Evolutionary conservation across 2,329 filamentous ascomycete species (phyloP).

Genomic region (Curvularia sp.): DNA sequence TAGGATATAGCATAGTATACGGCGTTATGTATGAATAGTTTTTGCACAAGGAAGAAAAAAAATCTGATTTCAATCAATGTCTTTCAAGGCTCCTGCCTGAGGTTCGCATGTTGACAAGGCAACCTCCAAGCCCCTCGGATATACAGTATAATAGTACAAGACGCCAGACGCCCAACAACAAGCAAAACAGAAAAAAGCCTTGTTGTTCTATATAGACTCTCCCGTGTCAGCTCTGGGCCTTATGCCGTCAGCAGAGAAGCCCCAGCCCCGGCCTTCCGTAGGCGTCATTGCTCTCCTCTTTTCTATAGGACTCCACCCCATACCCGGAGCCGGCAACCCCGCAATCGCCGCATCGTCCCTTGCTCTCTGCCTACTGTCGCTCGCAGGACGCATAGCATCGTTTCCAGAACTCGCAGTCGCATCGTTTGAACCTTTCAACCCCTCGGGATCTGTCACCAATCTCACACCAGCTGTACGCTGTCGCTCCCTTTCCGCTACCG

Average conservation of each 20-base stretch:
- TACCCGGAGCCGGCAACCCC: constrained; percentile 41
- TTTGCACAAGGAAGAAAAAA: background rate
- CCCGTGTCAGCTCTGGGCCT: constrained; percentile 50
- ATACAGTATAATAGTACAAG: background rate
- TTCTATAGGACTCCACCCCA: constrained; percentile 52
- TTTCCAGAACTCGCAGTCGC: constrained; percentile 1
- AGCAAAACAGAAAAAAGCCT: background rate
- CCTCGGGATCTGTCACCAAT: constrained; percentile 15
- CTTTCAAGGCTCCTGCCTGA: background rate
- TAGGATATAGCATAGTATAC: background rate
- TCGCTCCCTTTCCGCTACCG: constrained; percentile 40
- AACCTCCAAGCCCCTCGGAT: background rate
- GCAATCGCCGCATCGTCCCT: constrained; percentile 47
- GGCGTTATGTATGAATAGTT: background rate
- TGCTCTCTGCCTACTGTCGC: constrained; percentile 29
- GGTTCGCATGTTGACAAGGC: background rate
- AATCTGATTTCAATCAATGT: background rate
- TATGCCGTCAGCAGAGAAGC: constrained; percentile 37
- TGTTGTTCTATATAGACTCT: constrained; percentile 31
- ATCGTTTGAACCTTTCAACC: background rate
- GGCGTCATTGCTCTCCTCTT: constrained; percentile 51
- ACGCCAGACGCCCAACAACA: background rate
- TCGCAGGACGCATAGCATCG: constrained; percentile 6
- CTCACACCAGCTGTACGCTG: constrained; percentile 41
- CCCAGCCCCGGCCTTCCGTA: constrained; percentile 45